phyloP scores from a whole-genome alignment of 306 rosid genomes.

The Prosopis cineraria region DNA sequence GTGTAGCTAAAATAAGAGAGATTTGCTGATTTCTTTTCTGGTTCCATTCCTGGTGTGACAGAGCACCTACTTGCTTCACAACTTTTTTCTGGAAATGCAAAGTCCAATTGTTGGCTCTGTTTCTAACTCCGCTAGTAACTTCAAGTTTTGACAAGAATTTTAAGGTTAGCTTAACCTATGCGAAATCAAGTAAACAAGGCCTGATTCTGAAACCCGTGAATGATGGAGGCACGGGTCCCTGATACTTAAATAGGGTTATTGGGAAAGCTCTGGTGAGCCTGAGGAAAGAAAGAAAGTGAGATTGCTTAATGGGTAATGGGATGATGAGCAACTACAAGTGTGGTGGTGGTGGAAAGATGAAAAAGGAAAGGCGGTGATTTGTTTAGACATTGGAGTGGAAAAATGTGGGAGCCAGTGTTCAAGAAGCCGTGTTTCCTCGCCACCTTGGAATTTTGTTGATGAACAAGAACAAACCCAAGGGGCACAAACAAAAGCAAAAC shows the following conservation, averaged over 20 bases:
- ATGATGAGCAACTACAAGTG: conserved; percentile 28
- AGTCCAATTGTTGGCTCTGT: too few relatives aligned
- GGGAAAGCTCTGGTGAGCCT: too few relatives aligned
- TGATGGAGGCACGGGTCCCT: neutral
- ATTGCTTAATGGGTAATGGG: conserved; percentile 13
- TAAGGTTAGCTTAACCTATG: neutral
- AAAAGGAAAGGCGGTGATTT: conserved; percentile 9
- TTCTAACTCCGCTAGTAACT: neutral
- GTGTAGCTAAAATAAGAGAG: conserved; percentile 40
- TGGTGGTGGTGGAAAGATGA: conserved; percentile 2
- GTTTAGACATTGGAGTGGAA: conserved; percentile 31
- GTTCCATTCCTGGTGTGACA: neutral
- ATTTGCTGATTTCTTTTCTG: conserved; percentile 11
- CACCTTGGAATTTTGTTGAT: conserved; percentile 36
- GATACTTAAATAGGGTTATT: too few relatives aligned
- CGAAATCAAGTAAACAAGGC: neutral
- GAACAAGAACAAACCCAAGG: conserved; percentile 28
- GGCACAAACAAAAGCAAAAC: neutral
- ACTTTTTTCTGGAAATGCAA: neutral
- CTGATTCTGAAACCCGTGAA: neutral
- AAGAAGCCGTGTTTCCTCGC: conserved; percentile 28
- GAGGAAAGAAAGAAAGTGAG: conserved; percentile 24
- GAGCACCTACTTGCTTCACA: neutral
- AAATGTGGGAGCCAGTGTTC: conserved; percentile 32
- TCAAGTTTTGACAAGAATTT: neutral